A percentile compares a stretch with the other conserved stretches of the same genome.
These are phyloP conservation scores for Trifolium dubium DNA, from an alignment of 306 rosid species.

Conservation along the genomic window DNA sequence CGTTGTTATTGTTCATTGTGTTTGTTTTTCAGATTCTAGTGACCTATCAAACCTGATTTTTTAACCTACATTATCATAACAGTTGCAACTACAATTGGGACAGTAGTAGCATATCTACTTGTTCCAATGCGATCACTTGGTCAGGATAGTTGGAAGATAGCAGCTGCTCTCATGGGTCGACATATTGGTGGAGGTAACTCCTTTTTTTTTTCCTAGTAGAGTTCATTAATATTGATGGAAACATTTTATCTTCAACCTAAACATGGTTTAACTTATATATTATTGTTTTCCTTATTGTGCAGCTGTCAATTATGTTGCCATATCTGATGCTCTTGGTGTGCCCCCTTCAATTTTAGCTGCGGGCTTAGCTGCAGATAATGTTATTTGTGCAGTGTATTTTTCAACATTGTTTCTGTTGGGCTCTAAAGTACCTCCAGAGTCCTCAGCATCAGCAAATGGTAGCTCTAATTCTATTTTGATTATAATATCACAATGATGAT, in stretches of 20 bases:
- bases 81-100: conserved; percentile 81
- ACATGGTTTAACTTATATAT: not conserved
- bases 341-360: conserved; percentile 70
- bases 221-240: conserved; percentile 1
- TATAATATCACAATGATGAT: conserved; percentile 10
- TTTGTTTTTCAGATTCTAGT: conserved; percentile 31
- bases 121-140: conserved; percentile 86
- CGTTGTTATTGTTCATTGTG: not conserved
- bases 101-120: conserved; percentile 66
- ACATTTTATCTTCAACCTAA: conserved; percentile 9
- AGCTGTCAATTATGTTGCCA: conserved; percentile 85
- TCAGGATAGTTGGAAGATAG: conserved; percentile 82
- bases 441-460: conserved; percentile 53
- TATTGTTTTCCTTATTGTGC: conserved; percentile 25
- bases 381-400: conserved; percentile 77
- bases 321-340: conserved; percentile 64
- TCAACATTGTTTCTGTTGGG: conserved; percentile 67
- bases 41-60: conserved; percentile 11
- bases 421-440: conserved; percentile 73
- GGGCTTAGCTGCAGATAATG: conserved; percentile 85
- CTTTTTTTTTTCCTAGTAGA: conserved; percentile 10
- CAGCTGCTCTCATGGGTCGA: conserved; percentile 87
- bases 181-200: conserved; percentile 81
- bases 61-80: conserved; percentile 24
- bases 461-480: conserved; percentile 23